Base-by-base conservation (phyloP, 176 grass and related monocot species). In the Aechmea fasciata region DNA sequence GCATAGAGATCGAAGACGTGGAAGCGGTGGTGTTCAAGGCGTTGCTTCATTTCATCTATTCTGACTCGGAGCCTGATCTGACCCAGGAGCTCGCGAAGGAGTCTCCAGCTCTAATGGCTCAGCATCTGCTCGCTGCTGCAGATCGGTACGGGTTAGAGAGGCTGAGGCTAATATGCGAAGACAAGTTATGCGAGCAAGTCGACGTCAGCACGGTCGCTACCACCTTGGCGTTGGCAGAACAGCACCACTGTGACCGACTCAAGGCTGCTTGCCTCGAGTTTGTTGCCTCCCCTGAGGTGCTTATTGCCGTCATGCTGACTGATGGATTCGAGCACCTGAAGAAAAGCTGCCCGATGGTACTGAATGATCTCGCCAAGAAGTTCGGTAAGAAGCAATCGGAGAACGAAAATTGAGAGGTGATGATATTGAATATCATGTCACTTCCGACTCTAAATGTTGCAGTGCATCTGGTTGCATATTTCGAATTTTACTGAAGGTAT, bases 31-130 rank as follows among this genome's bases (percentile, higher is more conserved):
- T 80, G 48, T 87, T 83, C 29, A 69, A 72, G 62, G 65, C 68
- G 18, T 47, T 87, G 50, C 81, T 84, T 50, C 62, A 80, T 50
- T 88, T 83, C 49, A 72, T 83, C 12, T 87, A 87, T 51, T 73
- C 74, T 11, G 79, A 86, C 54, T 57, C 70, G 0, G 13, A 82
- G 26, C 64, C 74, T 23, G 9, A 12, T 2, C 47, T 78, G 33
- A 41, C 33, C 33, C 50, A 74, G 2, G 69, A 67, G 50, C 65
- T 78, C 15, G 2, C 55, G 3, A 14, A 5, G 15, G n/a, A 13
- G 14, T 19, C 15, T 17, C 19, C 55, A 1, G 19, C n/a, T 9
- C n/a, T 59, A 14, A 14, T 86, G 49, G 69, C 68, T 3, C 72
- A 81, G 9, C 80, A 78, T 29, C 33, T 86, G 1, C 62, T 86